These are phyloP conservation scores for Bacterosira constricta DNA, from an alignment of 108 stramenopile genomes.

Conservation along the genomic window DNA sequence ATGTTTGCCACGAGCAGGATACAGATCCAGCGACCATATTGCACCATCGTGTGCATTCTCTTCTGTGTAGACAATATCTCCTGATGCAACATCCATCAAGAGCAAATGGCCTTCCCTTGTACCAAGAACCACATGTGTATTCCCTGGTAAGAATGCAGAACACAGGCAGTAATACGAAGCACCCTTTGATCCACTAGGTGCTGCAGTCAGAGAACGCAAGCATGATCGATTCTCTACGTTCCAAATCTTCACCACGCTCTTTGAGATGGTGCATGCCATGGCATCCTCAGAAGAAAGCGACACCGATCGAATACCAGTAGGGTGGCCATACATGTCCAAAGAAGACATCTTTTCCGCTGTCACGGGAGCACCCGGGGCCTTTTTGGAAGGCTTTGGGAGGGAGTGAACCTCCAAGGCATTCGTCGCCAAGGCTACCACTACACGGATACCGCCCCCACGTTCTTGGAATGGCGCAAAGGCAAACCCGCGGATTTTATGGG, in stretches of 20 bases:
- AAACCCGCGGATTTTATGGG: constrained; percentile 87
- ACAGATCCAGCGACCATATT: constrained; percentile 86
- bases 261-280: constrained; percentile 88
- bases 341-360: constrained; percentile 51
- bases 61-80: constrained; percentile 74
- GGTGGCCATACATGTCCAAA: constrained; percentile 93
- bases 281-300: constrained; percentile 88
- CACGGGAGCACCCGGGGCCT: constrained; percentile 17
- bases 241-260: constrained; percentile 92
- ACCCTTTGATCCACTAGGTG: constrained; percentile 15
- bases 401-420: constrained; percentile 92
- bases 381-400: constrained; percentile 45
- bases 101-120: constrained; percentile 86
- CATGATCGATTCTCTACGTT: constrained; percentile 85
- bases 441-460: constrained; percentile 62
- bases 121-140: constrained; percentile 83
- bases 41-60: constrained; percentile 88
- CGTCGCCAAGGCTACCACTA: constrained; percentile 86
- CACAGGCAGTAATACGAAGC: constrained; percentile 87
- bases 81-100: constrained; percentile 81
- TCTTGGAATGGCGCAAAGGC: constrained; percentile 64
- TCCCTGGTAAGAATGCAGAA: constrained; percentile 92
- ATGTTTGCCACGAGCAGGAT: constrained; percentile 53
- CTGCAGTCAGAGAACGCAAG: constrained; percentile 72
- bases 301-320: constrained; percentile 94